A percentile compares a stretch with the other conserved stretches of the same genome.
These are phyloP conservation scores for Kurtzmaniella cleridarum DNA, from an alignment of 805 yeast species.

Conservation along the genomic window DNA sequence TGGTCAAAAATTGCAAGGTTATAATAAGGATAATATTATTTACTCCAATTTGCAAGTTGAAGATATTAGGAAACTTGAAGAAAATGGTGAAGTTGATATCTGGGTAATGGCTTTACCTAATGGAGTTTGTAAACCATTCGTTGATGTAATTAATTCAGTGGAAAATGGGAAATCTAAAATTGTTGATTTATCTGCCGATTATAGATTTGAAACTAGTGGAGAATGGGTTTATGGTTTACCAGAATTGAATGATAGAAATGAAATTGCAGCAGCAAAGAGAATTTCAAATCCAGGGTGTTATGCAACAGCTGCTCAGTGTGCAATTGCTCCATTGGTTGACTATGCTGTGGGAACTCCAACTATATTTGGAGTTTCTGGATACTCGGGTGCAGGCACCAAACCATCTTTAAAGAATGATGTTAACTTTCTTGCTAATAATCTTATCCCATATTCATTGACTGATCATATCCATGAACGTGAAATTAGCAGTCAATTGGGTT, in stretches of 20 bases:
- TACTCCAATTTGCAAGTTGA: conserved; percentile 86
- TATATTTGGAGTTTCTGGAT: conserved; percentile 94
- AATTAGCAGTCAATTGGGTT: conserved; percentile 74
- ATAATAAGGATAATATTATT: conserved; percentile 70
- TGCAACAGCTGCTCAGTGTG: conserved; percentile 96
- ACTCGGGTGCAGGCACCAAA: conserved; percentile 99
- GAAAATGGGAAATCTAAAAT: conserved; percentile 68
- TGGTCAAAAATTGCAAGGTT: conserved; percentile 84
- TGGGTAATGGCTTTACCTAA: conserved; percentile 99
- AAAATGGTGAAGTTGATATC: conserved; percentile 73
- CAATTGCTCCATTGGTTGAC: conserved; percentile 79
- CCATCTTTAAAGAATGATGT: conserved; percentile 95
- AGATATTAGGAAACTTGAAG: conserved; percentile 76
- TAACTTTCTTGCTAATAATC: conserved; percentile 65
- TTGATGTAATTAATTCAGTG: conserved; percentile 70
- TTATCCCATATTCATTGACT: conserved; percentile 92
- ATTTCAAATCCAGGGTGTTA: conserved; percentile 98
- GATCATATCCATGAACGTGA: conserved; percentile 97
- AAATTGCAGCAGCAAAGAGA: conserved; percentile 65
- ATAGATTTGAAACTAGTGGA: conserved; percentile 82
- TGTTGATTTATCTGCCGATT: conserved; percentile 92
- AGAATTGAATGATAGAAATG: conserved; percentile 68
- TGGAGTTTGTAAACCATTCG: conserved; percentile 90
- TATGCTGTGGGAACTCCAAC: conserved; percentile 70
- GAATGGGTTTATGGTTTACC: conserved; percentile 96